Conservation (phyloP, 352 stramenopile genomes). For the Globisporangium emineosum region DNA sequence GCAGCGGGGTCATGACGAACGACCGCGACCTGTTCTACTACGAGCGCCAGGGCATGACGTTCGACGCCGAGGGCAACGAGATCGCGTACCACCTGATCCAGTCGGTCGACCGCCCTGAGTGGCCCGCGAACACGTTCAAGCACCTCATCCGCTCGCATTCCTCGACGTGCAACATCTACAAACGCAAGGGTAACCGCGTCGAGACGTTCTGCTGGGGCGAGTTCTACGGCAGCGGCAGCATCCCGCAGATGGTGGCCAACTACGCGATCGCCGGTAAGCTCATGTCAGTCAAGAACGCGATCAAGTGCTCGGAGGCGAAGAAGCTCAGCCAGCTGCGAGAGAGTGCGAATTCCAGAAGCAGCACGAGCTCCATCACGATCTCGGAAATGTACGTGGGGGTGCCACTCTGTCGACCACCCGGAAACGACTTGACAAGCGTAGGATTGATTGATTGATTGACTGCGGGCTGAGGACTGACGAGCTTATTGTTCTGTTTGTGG, state of each 20-base stretch:
- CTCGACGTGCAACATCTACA: slow-evolving; percentile 45
- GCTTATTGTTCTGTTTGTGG: neutral
- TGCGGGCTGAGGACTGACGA: neutral
- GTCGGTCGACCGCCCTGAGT: slow-evolving; percentile 55
- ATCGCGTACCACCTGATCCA: slow-evolving; percentile 52
- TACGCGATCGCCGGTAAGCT: slow-evolving; percentile 21
- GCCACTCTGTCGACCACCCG: neutral
- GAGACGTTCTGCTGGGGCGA: slow-evolving; percentile 35
- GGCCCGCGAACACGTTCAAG: slow-evolving; percentile 40
- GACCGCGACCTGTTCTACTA: slow-evolving; percentile 41
- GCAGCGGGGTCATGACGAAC: slow-evolving; percentile 23
- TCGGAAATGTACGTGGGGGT: slow-evolving; percentile 5
- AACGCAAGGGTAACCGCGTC: slow-evolving; percentile 25
- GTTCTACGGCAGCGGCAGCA: slow-evolving; percentile 19
- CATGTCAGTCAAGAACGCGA: slow-evolving; percentile 17
- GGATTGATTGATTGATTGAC: neutral
- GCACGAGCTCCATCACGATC: slow-evolving; percentile 6
- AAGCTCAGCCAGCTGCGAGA: slow-evolving; percentile 3
- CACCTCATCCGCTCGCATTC: slow-evolving; percentile 43
- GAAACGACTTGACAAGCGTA: neutral
- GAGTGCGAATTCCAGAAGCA: neutral
- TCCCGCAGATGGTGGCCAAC: slow-evolving; percentile 12
- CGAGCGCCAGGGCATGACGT: slow-evolving; percentile 48
- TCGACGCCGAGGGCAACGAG: slow-evolving; percentile 37
- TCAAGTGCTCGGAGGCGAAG: slow-evolving; percentile 14